phyloP scores from a whole-genome alignment of 768 basidiomycete genomes.

The Leccinum olivaceopallidum region DNA sequence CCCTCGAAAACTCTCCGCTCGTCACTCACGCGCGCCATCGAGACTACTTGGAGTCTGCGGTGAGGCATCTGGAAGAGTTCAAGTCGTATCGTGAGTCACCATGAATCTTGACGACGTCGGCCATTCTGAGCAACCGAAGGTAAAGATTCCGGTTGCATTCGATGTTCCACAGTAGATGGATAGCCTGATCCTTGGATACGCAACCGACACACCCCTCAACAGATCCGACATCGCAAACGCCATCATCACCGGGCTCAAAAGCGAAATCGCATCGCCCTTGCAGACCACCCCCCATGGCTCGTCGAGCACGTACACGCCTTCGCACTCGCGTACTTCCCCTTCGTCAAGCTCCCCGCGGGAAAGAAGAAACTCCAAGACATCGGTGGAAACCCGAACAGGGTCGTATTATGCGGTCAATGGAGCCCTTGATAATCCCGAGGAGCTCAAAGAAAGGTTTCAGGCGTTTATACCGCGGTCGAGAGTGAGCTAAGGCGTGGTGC shows the following conservation, averaged over 20 bases:
- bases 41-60: conserved; percentile 54
- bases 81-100: no score
- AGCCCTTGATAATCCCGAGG: conserved; percentile 48
- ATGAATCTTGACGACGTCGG: no score
- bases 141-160: no score
- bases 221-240: conserved; percentile 53
- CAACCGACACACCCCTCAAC: conserved; percentile 44
- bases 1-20: conserved; percentile 44
- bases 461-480: conserved; percentile 65
- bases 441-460: conserved; percentile 58
- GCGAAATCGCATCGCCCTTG: conserved; percentile 55
- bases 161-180: no score
- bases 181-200: no score
- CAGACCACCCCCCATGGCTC: conserved; percentile 54
- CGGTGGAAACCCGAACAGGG: conserved; percentile 22
- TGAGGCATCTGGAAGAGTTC: no score
- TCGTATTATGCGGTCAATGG: conserved; percentile 43
- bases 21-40: conserved; percentile 83
- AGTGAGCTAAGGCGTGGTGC: conserved; percentile 50
- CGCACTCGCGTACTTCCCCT: conserved; percentile 55
- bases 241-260: conserved; percentile 52
- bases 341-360: conserved; percentile 40
- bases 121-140: no score
- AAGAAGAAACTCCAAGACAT: conserved; percentile 36
- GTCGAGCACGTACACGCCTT: conserved; percentile 61